A percentile compares a stretch with the other conserved stretches of the same genome.
These are phyloP conservation scores for Takakia lepidozioides DNA, from an alignment of 225 moss, liverwort and hornwort genomes.

Conservation along the genomic window DNA sequence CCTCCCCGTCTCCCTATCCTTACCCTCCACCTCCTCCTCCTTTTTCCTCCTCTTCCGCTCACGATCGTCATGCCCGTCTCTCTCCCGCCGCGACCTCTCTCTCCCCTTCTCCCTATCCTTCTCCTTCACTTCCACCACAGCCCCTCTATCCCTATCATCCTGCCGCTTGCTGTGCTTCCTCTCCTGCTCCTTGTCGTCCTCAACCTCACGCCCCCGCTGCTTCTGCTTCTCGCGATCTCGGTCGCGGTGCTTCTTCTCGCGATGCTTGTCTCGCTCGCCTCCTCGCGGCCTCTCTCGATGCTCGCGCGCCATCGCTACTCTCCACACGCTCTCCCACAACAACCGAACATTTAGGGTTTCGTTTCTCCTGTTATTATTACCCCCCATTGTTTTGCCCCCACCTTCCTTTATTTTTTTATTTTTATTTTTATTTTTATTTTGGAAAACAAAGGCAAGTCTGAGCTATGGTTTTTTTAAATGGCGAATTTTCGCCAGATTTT, in stretches of 20 bases:
- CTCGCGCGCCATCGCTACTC: slow-evolving; percentile 1
- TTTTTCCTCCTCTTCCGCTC: slow-evolving; percentile 11
- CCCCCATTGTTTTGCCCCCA: no score
- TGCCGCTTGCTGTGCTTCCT: slow-evolving; percentile 20
- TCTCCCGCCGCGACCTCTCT: slow-evolving; percentile 23
- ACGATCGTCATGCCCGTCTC: slow-evolving; percentile 25
- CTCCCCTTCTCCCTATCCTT: slow-evolving; percentile 39
- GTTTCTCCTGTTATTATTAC: no score
- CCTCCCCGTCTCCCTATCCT: slow-evolving; percentile 2
- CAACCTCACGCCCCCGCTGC: background rate
- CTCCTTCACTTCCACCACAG: slow-evolving; percentile 33
- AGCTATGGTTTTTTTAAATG: no score
- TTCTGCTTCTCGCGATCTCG: background rate
- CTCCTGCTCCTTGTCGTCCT: slow-evolving; percentile 16
- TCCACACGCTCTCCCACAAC: no score
- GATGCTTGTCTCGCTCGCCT: slow-evolving; percentile 20
- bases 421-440: no score
- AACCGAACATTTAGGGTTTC: no score
- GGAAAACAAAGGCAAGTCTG: no score
- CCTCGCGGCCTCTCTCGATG: slow-evolving; percentile 31
- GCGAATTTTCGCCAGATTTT: no score
- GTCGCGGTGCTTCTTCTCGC: background rate
- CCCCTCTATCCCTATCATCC: slow-evolving; percentile 29
- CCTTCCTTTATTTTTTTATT: no score
- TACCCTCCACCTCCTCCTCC: slow-evolving; percentile 5